phyloP scores from a whole-genome alignment of 2,329 filamentous ascomycete genomes.

The Grosmannia serpens region DNA sequence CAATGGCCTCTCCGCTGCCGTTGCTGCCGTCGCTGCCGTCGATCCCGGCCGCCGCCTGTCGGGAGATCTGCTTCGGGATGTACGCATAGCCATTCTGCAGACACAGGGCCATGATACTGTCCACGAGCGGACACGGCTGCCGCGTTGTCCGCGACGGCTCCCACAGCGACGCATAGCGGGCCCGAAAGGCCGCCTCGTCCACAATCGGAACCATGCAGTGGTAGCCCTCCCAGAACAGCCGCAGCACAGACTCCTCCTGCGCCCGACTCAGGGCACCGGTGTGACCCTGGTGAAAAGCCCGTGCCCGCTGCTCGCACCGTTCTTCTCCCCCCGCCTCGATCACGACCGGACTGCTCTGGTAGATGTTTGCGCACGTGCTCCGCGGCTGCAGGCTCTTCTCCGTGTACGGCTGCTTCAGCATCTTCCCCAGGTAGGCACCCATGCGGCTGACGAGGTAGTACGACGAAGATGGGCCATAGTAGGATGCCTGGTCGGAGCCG shows the following conservation, averaged over 20 bases:
- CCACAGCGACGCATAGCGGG: slow-evolving; percentile 29
- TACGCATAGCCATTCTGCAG: slow-evolving; percentile 32
- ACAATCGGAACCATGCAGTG: slow-evolving; percentile 25
- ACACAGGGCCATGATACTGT: slow-evolving; percentile 39
- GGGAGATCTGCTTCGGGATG: slow-evolving; percentile 11
- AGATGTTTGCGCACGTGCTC: neutral
- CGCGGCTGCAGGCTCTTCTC: slow-evolving; percentile 10
- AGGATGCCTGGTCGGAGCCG: slow-evolving; percentile 23
- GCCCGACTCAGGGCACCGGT: slow-evolving; percentile 4
- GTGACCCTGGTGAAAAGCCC: neutral
- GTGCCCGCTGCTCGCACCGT: neutral
- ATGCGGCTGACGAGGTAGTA: slow-evolving; percentile 34
- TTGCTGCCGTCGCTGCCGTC: neutral
- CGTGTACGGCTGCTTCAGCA: slow-evolving; percentile 18
- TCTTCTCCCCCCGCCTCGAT: neutral
- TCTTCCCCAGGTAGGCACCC: slow-evolving; percentile 22
- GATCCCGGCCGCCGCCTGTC: neutral
- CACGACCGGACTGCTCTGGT: neutral
- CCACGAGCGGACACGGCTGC: slow-evolving; percentile 36
- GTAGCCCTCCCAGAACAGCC: slow-evolving; percentile 29
- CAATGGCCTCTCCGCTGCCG: neutral
- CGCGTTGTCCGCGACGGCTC: slow-evolving; percentile 9
- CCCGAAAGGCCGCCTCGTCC: slow-evolving; percentile 25
- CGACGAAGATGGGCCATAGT: slow-evolving; percentile 31
- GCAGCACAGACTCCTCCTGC: slow-evolving; percentile 29